These are phyloP conservation scores for Rhynchospora tenuis DNA, from an alignment of 176 grass and related monocot genomes.

Conservation along the genomic window DNA sequence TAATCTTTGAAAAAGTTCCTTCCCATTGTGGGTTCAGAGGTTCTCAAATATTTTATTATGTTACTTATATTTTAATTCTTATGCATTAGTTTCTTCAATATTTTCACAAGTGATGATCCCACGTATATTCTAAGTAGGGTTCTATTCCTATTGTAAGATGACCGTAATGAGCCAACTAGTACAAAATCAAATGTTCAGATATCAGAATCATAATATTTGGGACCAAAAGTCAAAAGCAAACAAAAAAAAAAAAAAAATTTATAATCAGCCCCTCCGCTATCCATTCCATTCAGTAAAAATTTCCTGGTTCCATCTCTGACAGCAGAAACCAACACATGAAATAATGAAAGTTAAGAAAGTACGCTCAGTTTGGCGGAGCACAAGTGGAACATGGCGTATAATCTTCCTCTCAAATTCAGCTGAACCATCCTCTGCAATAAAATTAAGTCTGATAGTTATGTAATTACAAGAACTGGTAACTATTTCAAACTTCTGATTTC, in stretches of 20 bases:
- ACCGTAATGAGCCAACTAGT: background rate
- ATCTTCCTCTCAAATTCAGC: constrained; percentile 44
- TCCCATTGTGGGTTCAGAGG: background rate
- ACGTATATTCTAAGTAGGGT: background rate
- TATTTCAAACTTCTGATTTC: background rate
- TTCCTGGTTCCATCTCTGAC: background rate
- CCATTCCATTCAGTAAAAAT: background rate
- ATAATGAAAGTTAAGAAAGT: constrained; percentile 24
- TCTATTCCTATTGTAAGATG: background rate
- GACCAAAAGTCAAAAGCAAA: background rate
- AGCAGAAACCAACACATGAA: background rate
- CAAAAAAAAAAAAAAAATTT: background rate
- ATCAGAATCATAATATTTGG: background rate
- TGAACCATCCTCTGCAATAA: constrained; percentile 48
- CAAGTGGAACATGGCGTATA: constrained; percentile 67
- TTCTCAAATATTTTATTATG: background rate
- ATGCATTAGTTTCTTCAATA: background rate
- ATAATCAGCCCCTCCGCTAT: background rate
- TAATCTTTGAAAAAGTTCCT: background rate
- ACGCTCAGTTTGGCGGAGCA: constrained; percentile 77
- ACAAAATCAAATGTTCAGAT: background rate
- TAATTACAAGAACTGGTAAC: background rate
- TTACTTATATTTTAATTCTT: background rate
- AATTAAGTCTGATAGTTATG: constrained; percentile 19
- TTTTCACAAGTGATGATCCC: background rate